These are phyloP conservation scores for Pisolithus albus DNA, from an alignment of 768 basidiomycete species.

Conservation along the genomic window DNA sequence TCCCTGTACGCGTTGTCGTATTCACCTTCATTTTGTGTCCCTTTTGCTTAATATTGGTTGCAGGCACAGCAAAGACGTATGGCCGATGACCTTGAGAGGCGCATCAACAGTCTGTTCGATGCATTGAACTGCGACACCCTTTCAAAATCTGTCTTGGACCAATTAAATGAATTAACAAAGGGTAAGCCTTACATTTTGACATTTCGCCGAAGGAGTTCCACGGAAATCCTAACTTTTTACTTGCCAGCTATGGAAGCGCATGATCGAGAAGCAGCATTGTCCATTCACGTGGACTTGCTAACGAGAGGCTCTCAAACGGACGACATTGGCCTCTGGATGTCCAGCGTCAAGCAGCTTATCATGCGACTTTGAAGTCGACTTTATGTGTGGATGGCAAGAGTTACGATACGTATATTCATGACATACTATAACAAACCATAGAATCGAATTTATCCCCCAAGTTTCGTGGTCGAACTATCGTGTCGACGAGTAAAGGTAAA, in stretches of 20 bases:
- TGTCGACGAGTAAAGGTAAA: no score
- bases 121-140: conserved; percentile 87
- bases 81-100: conserved; percentile 79
- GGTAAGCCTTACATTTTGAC: conserved; percentile 40
- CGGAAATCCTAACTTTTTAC: neutral
- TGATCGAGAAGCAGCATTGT: conserved; percentile 71
- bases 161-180: conserved; percentile 61
- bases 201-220: no score
- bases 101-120: conserved; percentile 83
- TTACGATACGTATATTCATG: no score
- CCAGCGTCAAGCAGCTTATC: conserved; percentile 85
- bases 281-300: conserved; percentile 80
- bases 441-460: no score
- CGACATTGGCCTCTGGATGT: conserved; percentile 84
- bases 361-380: conserved; percentile 42
- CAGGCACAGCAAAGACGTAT: conserved; percentile 81
- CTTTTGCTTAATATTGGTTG: neutral
- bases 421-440: no score
- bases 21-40: neutral
- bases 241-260: conserved; percentile 68
- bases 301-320: conserved; percentile 74
- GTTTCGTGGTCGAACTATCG: no score
- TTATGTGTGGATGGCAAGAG: no score
- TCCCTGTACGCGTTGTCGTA: conserved; percentile 49
- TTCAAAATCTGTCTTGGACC: conserved; percentile 61